A percentile compares a stretch with the other conserved stretches of the same genome.
These are phyloP conservation scores for Papiliotrema terrestris DNA, from an alignment of 1,284 basidiomycete species.

Conservation along the genomic window DNA sequence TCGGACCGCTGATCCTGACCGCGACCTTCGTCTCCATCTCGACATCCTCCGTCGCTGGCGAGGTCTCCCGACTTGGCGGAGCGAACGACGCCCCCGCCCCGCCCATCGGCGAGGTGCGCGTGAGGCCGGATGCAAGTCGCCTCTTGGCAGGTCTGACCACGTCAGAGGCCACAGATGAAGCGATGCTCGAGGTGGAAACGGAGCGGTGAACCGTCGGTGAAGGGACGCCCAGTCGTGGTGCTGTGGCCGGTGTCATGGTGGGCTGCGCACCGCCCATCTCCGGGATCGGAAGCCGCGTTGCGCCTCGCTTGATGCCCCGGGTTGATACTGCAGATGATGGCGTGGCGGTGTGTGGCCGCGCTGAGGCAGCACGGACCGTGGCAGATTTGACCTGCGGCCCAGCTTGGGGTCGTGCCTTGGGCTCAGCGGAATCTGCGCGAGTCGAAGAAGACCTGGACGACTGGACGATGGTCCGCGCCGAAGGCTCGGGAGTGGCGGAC, in stretches of 20 bases:
- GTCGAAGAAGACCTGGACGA: too few species aligned
- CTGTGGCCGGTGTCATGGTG: not conserved
- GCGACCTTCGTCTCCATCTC: not conserved
- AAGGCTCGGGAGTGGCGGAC: slow-evolving; percentile 2
- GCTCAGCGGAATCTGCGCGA: too few species aligned
- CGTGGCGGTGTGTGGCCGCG: not conserved
- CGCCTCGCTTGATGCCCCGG: slow-evolving; percentile 18
- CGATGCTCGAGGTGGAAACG: slow-evolving; percentile 11
- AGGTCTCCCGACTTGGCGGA: slow-evolving; percentile 14
- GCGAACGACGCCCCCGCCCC: slow-evolving; percentile 13
- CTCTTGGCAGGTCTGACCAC: slow-evolving; percentile 13
- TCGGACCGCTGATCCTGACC: not conserved
- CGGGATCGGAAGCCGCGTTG: slow-evolving; percentile 7
- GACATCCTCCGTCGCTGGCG: not conserved
- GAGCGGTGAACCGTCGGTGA: slow-evolving; percentile 1
- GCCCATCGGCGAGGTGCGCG: slow-evolving; percentile 7
- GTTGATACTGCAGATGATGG: slow-evolving; percentile 5
- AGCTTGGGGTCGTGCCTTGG: too few species aligned
- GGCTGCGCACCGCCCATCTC: not conserved
- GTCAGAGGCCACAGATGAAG: slow-evolving; percentile 8
- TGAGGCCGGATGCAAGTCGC: not conserved
- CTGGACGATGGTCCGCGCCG: not conserved
- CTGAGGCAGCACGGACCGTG: not conserved
- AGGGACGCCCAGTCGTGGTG: not conserved
- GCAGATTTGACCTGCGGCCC: too few species aligned